Conservation (phyloP, 164 flowering plant species). For the Tetrastigma voinierianum region DNA sequence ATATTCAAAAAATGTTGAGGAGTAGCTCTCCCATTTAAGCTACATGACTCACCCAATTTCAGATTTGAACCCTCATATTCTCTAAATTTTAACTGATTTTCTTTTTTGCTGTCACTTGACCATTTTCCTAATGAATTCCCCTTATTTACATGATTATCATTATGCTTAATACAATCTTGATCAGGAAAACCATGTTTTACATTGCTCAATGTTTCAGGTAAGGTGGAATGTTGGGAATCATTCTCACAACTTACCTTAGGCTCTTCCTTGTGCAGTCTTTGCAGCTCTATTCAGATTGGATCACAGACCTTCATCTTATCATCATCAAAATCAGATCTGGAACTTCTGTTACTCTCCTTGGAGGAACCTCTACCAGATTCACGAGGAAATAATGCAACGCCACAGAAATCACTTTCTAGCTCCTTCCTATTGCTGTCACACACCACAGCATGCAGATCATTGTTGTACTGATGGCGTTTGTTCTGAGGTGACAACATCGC, state of each 20-base stretch:
- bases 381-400: neutral
- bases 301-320: constrained; percentile 6
- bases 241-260: constrained; percentile 6
- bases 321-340: constrained; percentile 6
- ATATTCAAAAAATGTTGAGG: constrained; percentile 1
- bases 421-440: neutral
- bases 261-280: neutral
- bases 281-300: constrained; percentile 1
- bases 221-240: constrained; percentile 2
- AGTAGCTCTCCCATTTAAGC: neutral
- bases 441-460: constrained; percentile 1
- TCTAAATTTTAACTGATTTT: constrained; percentile 1
- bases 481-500: neutral
- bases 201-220: neutral
- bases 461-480: neutral
- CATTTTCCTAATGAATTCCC: constrained; percentile 6
- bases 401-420: neutral
- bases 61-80: constrained; percentile 3
- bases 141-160: constrained; percentile 2
- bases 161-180: neutral
- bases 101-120: constrained; percentile 3
- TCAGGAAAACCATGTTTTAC: constrained; percentile 2
- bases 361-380: constrained; percentile 11
- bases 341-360: constrained; percentile 14
- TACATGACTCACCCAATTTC: neutral